Evolutionary conservation across 2,329 filamentous ascomycete species (phyloP).

Genomic region (Dothiorella sarmentorum): DNA sequence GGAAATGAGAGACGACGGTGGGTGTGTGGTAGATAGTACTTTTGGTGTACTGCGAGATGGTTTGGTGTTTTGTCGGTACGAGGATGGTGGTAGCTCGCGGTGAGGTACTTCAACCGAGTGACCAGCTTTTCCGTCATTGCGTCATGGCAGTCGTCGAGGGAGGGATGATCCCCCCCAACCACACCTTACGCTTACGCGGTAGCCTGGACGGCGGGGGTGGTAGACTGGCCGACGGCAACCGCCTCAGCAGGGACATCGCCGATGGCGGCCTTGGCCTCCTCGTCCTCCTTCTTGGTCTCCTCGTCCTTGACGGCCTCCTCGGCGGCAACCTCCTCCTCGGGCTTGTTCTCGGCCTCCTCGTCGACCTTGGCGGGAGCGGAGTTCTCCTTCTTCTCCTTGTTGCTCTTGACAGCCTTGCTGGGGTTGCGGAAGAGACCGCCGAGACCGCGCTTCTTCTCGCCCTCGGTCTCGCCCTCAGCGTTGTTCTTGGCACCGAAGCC

Average conservation of each 20-base stretch:
- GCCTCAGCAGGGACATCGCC: slow-evolving; percentile 39
- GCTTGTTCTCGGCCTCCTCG: slow-evolving; percentile 35
- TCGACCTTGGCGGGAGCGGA: slow-evolving; percentile 25
- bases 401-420: slow-evolving; percentile 31
- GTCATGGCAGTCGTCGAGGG: slow-evolving; percentile 39
- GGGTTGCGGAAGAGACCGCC: slow-evolving; percentile 37
- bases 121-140: slow-evolving; percentile 44
- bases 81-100: slow-evolving; percentile 29
- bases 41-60: slow-evolving; percentile 30
- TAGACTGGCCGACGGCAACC: slow-evolving; percentile 40
- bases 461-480: slow-evolving; percentile 35
- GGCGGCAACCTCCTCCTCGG: slow-evolving; percentile 25
- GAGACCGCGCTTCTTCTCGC: slow-evolving; percentile 28
- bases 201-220: slow-evolving; percentile 38
- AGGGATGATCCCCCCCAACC: slow-evolving; percentile 41
- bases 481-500: slow-evolving; percentile 50
- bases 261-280: slow-evolving; percentile 32
- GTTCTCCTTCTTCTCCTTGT: slow-evolving; percentile 24
- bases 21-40: slow-evolving; percentile 24
- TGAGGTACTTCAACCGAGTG: slow-evolving; percentile 38
- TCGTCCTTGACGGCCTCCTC: slow-evolving; percentile 27
- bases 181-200: slow-evolving; percentile 44
- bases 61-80: slow-evolving; percentile 27
- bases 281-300: slow-evolving; percentile 20
- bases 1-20: slow-evolving; percentile 27